Evolutionary conservation across 179 eudicot genomes (phyloP).

Genomic region (Kewa caespitosa): DNA sequence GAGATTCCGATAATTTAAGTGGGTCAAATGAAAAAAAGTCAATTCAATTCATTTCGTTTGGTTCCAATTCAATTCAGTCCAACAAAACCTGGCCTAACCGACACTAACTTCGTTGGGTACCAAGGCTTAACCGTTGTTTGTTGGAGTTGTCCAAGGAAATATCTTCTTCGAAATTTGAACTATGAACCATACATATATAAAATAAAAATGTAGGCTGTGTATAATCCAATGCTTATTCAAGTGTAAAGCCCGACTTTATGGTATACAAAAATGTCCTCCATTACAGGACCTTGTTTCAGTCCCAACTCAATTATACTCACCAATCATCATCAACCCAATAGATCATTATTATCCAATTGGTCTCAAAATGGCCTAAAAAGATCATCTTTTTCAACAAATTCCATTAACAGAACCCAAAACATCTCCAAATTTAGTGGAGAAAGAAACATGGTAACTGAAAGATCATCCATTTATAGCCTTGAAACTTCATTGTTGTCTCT

Average conservation of each 20-base stretch:
- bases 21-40: no score
- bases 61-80: no score
- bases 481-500: constrained; percentile 24
- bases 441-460: background rate
- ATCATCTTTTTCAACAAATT: constrained; percentile 26
- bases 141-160: background rate
- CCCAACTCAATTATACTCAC: constrained; percentile 23
- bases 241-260: no score
- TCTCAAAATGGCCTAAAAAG: constrained; percentile 10
- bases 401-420: constrained; percentile 14
- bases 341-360: constrained; percentile 13
- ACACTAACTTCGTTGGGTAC: no score
- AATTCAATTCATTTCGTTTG: no score
- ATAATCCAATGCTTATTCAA: no score
- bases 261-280: constrained; percentile 18
- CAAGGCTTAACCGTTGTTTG: no score
- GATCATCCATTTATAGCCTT: constrained; percentile 11
- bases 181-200: background rate
- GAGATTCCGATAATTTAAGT: no score
- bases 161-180: background rate
- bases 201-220: no score
- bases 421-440: constrained; percentile 20
- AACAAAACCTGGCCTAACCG: no score
- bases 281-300: constrained; percentile 5
- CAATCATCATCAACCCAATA: constrained; percentile 21